phyloP scores from a whole-genome alignment of 2,329 filamentous ascomycete species.

The Botryotinia narcissicola region DNA sequence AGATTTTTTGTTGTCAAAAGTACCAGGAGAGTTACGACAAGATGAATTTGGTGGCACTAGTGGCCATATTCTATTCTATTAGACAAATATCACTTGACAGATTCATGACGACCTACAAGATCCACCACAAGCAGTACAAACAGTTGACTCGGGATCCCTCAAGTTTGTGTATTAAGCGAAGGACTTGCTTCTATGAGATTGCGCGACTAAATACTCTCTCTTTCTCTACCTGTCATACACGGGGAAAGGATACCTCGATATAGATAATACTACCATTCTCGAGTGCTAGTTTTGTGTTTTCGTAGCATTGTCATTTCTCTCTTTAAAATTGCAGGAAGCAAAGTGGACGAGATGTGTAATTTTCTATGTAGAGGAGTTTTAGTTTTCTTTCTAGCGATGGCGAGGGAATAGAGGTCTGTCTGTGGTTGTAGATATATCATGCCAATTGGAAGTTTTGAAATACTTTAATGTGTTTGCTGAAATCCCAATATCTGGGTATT shows the following conservation, averaged over 20 bases:
- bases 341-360: too few relatives aligned
- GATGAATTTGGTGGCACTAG: neutral
- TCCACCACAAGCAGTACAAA: neutral
- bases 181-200: neutral
- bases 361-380: neutral
- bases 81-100: too few relatives aligned
- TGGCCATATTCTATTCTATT: too few relatives aligned
- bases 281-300: neutral
- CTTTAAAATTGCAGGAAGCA: too few relatives aligned
- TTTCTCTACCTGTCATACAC: neutral
- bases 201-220: neutral
- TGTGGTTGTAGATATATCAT: too few relatives aligned
- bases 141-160: neutral
- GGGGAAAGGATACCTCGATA: accelerated
- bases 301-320: neutral
- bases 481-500: too few relatives aligned
- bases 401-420: too few relatives aligned
- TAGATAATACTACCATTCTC: neutral
- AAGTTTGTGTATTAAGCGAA: neutral
- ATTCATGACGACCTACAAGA: neutral
- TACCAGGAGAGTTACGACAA: neutral
- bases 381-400: too few relatives aligned
- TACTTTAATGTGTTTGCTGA: too few relatives aligned
- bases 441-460: too few relatives aligned
- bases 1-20: too few relatives aligned